These are phyloP conservation scores for Luzula sylvatica DNA, from an alignment of 176 grass and related monocot genomes.

Conservation along the genomic window DNA sequence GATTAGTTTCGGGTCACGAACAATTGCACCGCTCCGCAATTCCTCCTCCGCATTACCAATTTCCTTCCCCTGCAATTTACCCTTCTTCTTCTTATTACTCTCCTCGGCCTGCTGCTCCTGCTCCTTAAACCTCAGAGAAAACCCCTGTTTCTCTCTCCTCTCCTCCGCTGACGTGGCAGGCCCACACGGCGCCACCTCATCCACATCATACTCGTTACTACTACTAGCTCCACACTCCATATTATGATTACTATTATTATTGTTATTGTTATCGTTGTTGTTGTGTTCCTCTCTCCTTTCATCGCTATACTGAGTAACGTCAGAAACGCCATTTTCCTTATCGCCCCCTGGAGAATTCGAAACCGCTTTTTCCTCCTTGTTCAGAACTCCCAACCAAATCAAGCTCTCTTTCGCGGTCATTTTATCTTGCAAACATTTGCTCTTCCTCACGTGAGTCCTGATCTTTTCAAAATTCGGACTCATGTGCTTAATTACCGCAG, in stretches of 20 bases:
- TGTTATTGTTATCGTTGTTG: too few relatives aligned
- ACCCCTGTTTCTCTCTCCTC: constrained; percentile 25
- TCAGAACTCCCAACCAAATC: constrained; percentile 80
- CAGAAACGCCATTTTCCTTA: constrained; percentile 53
- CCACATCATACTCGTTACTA: constrained; percentile 76
- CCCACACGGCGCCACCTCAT: constrained; percentile 44
- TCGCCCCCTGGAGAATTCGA: not conserved
- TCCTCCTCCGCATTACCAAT: not conserved
- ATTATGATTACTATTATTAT: too few relatives aligned
- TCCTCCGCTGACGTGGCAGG: constrained; percentile 59
- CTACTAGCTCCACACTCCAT: constrained; percentile 14
- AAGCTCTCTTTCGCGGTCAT: constrained; percentile 94
- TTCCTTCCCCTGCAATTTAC: not conserved
- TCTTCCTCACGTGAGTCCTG: constrained; percentile 73
- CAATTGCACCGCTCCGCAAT: constrained; percentile 38
- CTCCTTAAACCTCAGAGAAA: not conserved
- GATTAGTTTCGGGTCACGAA: constrained; percentile 42
- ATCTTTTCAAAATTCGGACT: constrained; percentile 90
- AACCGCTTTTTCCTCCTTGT: constrained; percentile 65
- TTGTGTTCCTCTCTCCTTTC: constrained; percentile 35
- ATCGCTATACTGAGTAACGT: constrained; percentile 36
- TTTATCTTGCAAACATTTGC: constrained; percentile 96
- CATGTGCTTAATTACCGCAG: constrained; percentile 93
- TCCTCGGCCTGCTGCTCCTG: constrained; percentile 1
- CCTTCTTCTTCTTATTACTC: not conserved